These are phyloP conservation scores for Podospora australis DNA, from an alignment of 495 filamentous ascomycete species.

Conservation along the genomic window DNA sequence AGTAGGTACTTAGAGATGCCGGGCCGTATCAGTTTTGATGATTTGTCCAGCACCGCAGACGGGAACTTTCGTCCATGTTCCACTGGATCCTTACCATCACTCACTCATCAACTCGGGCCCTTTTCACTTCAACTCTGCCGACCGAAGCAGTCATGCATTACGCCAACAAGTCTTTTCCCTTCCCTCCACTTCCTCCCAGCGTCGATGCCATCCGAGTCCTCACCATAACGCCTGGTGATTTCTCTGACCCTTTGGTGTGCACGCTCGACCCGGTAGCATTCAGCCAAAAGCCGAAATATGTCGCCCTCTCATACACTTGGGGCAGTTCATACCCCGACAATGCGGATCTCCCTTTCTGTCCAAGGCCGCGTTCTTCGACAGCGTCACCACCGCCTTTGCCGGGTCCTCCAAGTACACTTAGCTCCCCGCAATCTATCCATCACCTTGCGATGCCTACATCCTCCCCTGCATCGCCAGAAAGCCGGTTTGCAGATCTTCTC, in stretches of 20 bases:
- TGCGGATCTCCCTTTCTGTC: conserved; percentile 1
- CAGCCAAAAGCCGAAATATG: conserved; percentile 14
- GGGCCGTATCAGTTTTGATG: too few species aligned
- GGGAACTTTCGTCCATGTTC: too few species aligned
- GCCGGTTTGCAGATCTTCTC: background rate
- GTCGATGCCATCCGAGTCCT: conserved; percentile 17
- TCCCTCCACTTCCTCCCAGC: conserved; percentile 6
- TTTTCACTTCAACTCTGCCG: too few species aligned
- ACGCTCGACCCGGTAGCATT: conserved; percentile 10
- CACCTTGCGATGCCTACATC: too few species aligned
- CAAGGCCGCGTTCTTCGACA: too few species aligned
- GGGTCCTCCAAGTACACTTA: too few species aligned
- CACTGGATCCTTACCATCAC: too few species aligned
- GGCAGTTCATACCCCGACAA: conserved; percentile 5
- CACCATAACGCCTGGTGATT: conserved; percentile 15
- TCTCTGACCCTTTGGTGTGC: conserved; percentile 9
- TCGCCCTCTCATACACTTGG: conserved; percentile 22
- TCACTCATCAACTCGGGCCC: too few species aligned
- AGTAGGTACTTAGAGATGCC: too few species aligned
- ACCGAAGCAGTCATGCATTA: background rate
- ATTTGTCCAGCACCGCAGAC: too few species aligned
- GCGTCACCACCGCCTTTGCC: background rate
- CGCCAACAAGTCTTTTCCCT: background rate
- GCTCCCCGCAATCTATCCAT: background rate
- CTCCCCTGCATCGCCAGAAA: background rate